Evolutionary conservation across 495 filamentous ascomycete genomes (phyloP), one percentile per base, ranked within the genome.

Genomic region (Annulohypoxylon stygium): DNA sequence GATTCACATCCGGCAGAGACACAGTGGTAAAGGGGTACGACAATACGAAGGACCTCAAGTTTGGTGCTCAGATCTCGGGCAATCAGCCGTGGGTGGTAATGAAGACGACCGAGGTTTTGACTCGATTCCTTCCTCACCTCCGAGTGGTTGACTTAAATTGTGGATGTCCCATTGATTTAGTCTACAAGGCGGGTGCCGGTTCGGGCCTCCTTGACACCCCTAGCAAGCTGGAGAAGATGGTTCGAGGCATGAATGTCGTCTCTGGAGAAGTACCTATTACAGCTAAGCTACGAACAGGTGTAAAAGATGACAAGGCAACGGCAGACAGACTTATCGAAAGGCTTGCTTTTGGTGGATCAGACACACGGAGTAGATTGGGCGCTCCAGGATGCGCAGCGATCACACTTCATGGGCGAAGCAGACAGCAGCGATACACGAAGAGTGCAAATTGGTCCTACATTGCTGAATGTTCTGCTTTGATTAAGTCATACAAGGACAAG

Each of bases 71-170:
- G 75, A 93, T 99, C 51, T 91, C 94, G 8, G 94, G 92, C 20
- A 95, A 92, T 80, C 96, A 95, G 72, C 90, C 94, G 2, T 96
- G 93, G 89, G 85, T 92, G 23, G 96, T 93, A 4, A 82, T 96
- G 69, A 97, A 97, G 78, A 88, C 93, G 0, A 92, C 95, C 0
- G 95, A 99, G 77, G 84, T 92, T 30, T 82, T 99, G 51, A 90
- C 92, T 1, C 81, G 83, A 16, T 88, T 92, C 54, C 89, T 93
- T 43, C 95, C 96, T 3, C 85, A 93, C 74, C 85, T 98, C 9
- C 91, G 96, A 33, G 88, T 97, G 4, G 90, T 99, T 65, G 96
- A 99, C 76, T 81, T 99, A 67, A 99, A 99, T 82, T 97, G 95
- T 75, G 96, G 96, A 34, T 99, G 96, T 76, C 96, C 96, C 14